Percentiles rank a stretch among this genome's conserved stretches.
phyloP scores from a whole-genome alignment of 2,329 filamentous ascomycete species.

The Celoporthe dispersa region DNA sequence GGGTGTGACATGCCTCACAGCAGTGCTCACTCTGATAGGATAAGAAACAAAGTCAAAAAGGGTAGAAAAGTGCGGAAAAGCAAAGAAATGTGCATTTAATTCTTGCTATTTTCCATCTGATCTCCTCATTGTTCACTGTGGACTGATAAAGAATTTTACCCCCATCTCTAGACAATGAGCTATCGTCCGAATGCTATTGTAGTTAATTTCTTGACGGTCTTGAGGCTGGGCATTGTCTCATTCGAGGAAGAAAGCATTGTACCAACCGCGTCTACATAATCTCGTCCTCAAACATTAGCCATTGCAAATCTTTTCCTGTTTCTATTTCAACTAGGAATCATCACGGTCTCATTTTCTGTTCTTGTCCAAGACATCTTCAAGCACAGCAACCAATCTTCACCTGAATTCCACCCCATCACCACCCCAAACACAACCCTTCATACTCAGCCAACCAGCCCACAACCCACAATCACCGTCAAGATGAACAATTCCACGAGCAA shows the following conservation, averaged over 20 bases:
- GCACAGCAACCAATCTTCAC: neutral
- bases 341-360: neutral
- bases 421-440: neutral
- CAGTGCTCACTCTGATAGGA: neutral
- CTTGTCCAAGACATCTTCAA: neutral
- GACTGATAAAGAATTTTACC: neutral
- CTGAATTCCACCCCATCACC: neutral
- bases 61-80: neutral
- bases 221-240: neutral
- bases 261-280: neutral
- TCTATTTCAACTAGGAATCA: neutral
- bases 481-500: neutral
- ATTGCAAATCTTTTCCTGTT: neutral
- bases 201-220: neutral
- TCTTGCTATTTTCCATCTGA: neutral
- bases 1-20: neutral
- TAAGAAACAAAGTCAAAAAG: neutral
- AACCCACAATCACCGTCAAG: neutral
- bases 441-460: neutral
- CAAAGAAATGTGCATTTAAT: neutral
- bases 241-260: neutral
- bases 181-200: neutral
- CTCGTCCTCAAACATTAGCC: too few relatives aligned
- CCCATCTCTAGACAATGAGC: neutral
- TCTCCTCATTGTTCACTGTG: neutral